Evolutionary conservation across 352 stramenopile genomes (phyloP), one percentile per base, ranked within the genome.

Genomic region (Globisporangium rhizosaccharum): DNA sequence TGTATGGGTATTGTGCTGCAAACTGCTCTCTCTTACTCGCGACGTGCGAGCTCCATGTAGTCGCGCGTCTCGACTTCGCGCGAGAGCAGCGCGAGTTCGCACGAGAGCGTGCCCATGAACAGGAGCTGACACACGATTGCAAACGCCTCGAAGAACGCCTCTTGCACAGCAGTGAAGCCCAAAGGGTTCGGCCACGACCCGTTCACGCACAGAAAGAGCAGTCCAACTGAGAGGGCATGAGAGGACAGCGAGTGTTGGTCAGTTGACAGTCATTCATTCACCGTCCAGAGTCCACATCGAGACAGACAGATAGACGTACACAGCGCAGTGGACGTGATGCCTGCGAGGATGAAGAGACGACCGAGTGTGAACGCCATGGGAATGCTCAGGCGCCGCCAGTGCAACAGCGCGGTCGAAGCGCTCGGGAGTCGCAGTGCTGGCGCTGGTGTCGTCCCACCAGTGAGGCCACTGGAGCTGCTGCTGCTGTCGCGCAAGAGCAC

Each of bases 41-140:
- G 70, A 12, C 74, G 76, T 57, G 87, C 76, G 53, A 90, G 57
- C 37, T 85, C 68, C 41, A 70, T 53, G 58, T 90, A 88, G 57
- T 91, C 78, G 47, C 63, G 78, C 30, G 74, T 65, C 49, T 93
- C 79, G 44, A 91, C 76, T 42, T 87, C 68, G 9, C 66, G 66
- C 33, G 71, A 70, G 51, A 93, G 76, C 53, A 71, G 65, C 14
- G 80, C 68, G 23, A 92, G 61, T 58, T 95, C 85, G 51, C 82
- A 88, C 4, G 80, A 89, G 1, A 91, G 59, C 51, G 85, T 95
- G 14, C 85, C 85, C 79, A 95, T 92, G 71, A 88, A 95, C 20
- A 95, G 63, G n/a, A 95, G 70, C 57, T 95, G 85, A 45, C 82
- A 95, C 17, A 93, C 70, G 63, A 95, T 93, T 2, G 85, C 83